Conservation (phyloP, 2,329 filamentous ascomycete genomes). For the Sporothrix phasma region DNA sequence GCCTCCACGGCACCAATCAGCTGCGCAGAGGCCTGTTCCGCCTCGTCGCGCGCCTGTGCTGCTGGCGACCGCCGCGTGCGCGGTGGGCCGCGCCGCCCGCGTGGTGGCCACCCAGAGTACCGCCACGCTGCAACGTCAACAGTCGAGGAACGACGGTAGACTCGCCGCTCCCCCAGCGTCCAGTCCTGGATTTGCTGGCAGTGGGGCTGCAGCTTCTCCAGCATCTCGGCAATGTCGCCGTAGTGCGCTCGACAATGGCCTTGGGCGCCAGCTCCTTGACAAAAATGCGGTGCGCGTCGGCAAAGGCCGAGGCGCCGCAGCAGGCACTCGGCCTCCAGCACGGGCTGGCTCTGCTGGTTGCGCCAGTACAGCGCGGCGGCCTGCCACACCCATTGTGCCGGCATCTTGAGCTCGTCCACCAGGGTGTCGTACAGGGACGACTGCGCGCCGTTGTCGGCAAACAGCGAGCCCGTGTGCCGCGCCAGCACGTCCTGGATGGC, state of each 20-base stretch:
- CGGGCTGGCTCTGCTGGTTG: slow-evolving; percentile 57
- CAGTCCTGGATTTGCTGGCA: slow-evolving; percentile 58
- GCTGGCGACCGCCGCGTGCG: slow-evolving; percentile 18
- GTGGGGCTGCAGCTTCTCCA: slow-evolving; percentile 60
- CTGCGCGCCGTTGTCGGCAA: slow-evolving; percentile 29
- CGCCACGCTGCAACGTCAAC: slow-evolving; percentile 32
- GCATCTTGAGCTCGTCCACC: slow-evolving; percentile 57
- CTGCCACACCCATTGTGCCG: slow-evolving; percentile 71
- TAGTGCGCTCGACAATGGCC: slow-evolving; percentile 73
- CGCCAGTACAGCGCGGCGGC: slow-evolving; percentile 78
- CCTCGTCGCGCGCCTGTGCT: slow-evolving; percentile 16
- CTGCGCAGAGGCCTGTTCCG: slow-evolving; percentile 25
- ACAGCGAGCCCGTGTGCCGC: slow-evolving; percentile 58
- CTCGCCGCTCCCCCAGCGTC: slow-evolving; percentile 68
- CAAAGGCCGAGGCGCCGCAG: slow-evolving; percentile 65
- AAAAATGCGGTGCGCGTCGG: slow-evolving; percentile 78
- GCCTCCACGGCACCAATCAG: slow-evolving; percentile 39
- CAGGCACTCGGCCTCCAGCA: slow-evolving; percentile 66
- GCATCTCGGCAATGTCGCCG: slow-evolving; percentile 41
- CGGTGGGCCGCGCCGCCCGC: slow-evolving; percentile 20
- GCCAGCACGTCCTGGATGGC: slow-evolving; percentile 65
- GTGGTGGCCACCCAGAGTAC: slow-evolving; percentile 27
- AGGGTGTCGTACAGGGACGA: slow-evolving; percentile 46
- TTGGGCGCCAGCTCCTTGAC: slow-evolving; percentile 70
- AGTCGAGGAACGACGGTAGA: slow-evolving; percentile 59